phyloP scores from a whole-genome alignment of 176 grass and related monocot genomes.

The Oryza punctata region DNA sequence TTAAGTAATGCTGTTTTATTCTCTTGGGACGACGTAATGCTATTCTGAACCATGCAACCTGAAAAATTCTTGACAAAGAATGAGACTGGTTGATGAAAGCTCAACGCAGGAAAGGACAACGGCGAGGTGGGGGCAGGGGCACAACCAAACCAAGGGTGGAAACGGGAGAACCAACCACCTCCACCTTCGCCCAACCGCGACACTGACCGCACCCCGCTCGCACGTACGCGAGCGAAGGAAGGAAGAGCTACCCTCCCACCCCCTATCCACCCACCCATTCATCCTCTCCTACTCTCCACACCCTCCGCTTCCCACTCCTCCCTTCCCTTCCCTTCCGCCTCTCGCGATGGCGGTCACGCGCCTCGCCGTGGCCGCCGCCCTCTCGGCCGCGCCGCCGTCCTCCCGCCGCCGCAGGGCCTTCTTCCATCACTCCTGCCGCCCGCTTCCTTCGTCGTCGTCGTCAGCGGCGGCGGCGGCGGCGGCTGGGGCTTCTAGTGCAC shows the following conservation, averaged over 20 bases:
- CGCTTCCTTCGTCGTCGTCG: neutral
- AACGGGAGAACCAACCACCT: neutral
- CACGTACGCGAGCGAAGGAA: no score
- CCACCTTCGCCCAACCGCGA: no score
- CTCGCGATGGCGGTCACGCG: slow-evolving; percentile 59
- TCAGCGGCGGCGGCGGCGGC: neutral
- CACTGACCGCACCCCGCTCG: neutral
- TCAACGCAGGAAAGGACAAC: slow-evolving; percentile 14
- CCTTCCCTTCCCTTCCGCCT: slow-evolving; percentile 5
- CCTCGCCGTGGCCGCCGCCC: slow-evolving; percentile 54
- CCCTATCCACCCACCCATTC: slow-evolving; percentile 13
- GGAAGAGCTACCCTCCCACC: neutral
- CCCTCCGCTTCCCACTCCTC: slow-evolving; percentile 14
- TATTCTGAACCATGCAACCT: no score
- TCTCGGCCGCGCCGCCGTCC: slow-evolving; percentile 41
- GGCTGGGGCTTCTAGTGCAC: neutral
- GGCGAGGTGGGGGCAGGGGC: neutral
- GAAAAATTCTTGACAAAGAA: no score
- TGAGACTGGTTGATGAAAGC: slow-evolving; percentile 3
- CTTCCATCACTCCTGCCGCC: slow-evolving; percentile 14
- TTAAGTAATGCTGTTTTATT: no score
- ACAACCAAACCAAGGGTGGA: neutral
- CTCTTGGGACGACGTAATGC: no score
- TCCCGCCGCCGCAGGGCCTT: slow-evolving; percentile 17
- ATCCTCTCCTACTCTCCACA: slow-evolving; percentile 11